Evolutionary conservation across 148 eudicot genomes (phyloP).

Genomic region (Cornus controversa): DNA sequence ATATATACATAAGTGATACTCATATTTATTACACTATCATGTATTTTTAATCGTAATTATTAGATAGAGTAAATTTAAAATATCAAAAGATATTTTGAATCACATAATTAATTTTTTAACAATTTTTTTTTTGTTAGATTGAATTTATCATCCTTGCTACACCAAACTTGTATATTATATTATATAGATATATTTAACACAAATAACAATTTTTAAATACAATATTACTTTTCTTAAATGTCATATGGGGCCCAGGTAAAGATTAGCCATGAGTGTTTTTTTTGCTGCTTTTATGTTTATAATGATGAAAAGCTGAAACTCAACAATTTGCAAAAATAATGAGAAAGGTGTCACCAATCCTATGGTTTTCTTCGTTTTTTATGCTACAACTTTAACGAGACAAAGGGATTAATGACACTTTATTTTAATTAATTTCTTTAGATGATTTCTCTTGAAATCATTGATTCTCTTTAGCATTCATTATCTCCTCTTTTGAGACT

Average conservation of each 20-base stretch:
- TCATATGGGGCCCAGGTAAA: neutral
- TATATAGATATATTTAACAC: no score
- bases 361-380: neutral
- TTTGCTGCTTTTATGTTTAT: neutral
- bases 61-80: no score
- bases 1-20: no score
- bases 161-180: no score
- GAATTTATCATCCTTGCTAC: no score
- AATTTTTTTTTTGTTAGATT: no score
- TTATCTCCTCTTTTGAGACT: conserved; percentile 20
- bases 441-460: conserved; percentile 28
- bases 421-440: conserved; percentile 13
- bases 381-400: conserved; percentile 19
- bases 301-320: conserved; percentile 6
- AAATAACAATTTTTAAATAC: no score
- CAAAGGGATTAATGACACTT: conserved; percentile 24
- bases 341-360: neutral
- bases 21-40: no score
- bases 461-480: conserved; percentile 18
- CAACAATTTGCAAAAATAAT: neutral
- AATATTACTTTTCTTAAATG: neutral
- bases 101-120: no score
- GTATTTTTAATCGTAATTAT: no score
- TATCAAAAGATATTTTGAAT: no score
- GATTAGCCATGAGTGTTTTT: no score